These are phyloP conservation scores for Tuctoria greenei DNA, from an alignment of 176 grass and related monocot species.

Conservation along the genomic window DNA sequence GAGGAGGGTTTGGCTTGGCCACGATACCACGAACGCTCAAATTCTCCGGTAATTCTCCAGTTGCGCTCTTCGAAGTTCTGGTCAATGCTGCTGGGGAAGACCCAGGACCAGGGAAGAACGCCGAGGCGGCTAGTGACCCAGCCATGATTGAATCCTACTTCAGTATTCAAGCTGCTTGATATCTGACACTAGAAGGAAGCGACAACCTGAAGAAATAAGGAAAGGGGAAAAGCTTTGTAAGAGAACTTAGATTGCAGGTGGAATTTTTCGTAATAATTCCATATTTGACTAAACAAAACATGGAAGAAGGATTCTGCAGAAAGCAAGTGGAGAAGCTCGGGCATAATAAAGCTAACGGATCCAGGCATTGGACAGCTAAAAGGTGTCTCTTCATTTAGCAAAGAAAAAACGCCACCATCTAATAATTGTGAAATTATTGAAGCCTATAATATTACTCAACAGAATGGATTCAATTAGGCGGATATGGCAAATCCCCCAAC, in stretches of 20 bases:
- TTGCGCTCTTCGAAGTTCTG: slow-evolving; percentile 52
- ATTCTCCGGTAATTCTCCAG: slow-evolving; percentile 54
- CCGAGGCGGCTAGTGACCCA: slow-evolving; percentile 51
- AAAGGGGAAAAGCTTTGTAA: background rate
- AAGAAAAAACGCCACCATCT: background rate
- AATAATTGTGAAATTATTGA: background rate
- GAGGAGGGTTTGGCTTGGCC: slow-evolving; percentile 49
- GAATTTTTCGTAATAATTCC: background rate
- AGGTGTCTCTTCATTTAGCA: background rate
- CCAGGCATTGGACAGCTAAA: slow-evolving; percentile 21
- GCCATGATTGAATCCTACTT: slow-evolving; percentile 45
- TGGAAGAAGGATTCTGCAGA: background rate
- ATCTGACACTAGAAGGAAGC: background rate
- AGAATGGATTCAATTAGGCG: background rate
- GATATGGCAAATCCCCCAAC: background rate
- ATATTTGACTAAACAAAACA: background rate
- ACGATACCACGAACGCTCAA: slow-evolving; percentile 66
- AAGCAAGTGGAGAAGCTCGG: background rate
- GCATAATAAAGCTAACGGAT: slow-evolving; percentile 18
- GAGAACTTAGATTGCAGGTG: background rate
- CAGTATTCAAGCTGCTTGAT: slow-evolving; percentile 15
- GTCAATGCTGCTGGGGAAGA: slow-evolving; percentile 27
- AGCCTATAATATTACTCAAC: background rate
- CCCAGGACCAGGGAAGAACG: slow-evolving; percentile 58
- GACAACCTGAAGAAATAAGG: slow-evolving; percentile 29